Evolutionary conservation across 1,139 yeast species (phyloP).

Genomic region (Blastobotrys apis): DNA sequence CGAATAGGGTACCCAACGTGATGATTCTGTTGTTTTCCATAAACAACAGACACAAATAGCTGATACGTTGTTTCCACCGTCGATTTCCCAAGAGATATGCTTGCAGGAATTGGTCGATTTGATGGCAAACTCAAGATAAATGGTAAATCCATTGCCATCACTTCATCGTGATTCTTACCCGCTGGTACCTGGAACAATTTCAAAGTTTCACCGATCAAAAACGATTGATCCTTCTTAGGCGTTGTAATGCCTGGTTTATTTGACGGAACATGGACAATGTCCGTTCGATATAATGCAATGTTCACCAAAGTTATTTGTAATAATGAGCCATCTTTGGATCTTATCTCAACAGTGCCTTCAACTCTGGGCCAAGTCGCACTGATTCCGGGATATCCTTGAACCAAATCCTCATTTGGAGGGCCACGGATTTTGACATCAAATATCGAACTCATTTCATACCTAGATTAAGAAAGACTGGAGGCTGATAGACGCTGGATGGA

Average conservation of each 20-base stretch:
- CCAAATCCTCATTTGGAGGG: conserved; percentile 39
- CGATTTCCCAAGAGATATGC: conserved; percentile 34
- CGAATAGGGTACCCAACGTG: conserved; percentile 37
- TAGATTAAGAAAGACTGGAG: too few relatives aligned
- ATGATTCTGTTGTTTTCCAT: conserved; percentile 26
- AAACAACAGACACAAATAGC: conserved; percentile 32
- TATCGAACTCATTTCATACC: conserved; percentile 11
- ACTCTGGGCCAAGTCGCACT: conserved; percentile 42
- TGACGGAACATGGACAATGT: conserved; percentile 35
- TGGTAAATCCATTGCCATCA: conserved; percentile 38
- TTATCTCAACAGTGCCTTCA: conserved; percentile 38
- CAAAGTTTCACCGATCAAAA: conserved; percentile 33
- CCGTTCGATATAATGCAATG: conserved; percentile 40
- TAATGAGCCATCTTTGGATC: conserved; percentile 28
- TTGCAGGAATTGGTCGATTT: conserved; percentile 35
- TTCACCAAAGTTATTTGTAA: conserved; percentile 31
- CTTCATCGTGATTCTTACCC: conserved; percentile 26
- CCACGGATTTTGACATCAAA: conserved; percentile 37
- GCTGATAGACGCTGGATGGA: too few relatives aligned
- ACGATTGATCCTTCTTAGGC: conserved; percentile 36
- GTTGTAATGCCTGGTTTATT: conserved; percentile 33
- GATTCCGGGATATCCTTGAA: conserved; percentile 42
- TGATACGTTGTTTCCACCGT: conserved; percentile 35
- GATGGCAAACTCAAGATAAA: conserved; percentile 37
- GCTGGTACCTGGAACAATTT: conserved; percentile 29